These are phyloP conservation scores for Beta vulgaris DNA, from an alignment of 148 eudicot genomes.

Conservation along the genomic window DNA sequence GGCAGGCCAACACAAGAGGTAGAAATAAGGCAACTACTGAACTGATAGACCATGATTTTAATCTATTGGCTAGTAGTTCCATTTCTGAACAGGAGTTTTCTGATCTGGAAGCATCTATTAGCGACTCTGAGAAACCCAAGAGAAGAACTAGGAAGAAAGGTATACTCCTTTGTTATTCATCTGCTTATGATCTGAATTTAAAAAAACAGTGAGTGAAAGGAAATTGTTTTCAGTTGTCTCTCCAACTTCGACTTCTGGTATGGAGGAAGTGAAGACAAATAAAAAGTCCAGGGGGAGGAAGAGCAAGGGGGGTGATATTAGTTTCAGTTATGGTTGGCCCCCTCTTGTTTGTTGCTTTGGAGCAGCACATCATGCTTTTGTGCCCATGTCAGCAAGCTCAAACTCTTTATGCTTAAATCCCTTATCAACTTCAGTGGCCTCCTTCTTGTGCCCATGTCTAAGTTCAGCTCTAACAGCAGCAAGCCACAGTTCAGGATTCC, in stretches of 20 bases:
- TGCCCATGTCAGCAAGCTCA: too few relatives aligned
- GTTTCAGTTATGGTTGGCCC: constrained; percentile 71
- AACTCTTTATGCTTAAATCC: too few relatives aligned
- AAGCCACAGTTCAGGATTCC: too few relatives aligned
- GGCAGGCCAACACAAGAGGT: constrained; percentile 39
- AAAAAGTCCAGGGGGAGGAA: constrained; percentile 53
- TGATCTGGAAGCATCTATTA: constrained; percentile 32
- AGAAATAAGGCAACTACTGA: constrained; percentile 43
- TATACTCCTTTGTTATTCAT: constrained; percentile 14
- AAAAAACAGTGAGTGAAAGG: background rate
- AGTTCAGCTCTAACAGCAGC: too few relatives aligned
- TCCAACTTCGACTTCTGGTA: constrained; percentile 29
- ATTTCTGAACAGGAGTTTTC: constrained; percentile 30
- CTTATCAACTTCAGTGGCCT: too few relatives aligned
- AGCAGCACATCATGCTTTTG: constrained; percentile 72
- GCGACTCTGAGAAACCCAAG: constrained; percentile 41
- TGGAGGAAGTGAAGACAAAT: constrained; percentile 41
- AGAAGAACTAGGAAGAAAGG: constrained; percentile 69
- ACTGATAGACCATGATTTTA: constrained; percentile 32
- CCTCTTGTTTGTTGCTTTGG: constrained; percentile 95
- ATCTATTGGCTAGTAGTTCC: constrained; percentile 26
- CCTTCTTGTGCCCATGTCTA: too few relatives aligned
- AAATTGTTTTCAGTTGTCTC: constrained; percentile 42
- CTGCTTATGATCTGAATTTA: background rate
- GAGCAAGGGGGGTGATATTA: constrained; percentile 59